Base-by-base conservation (phyloP, 2,329 filamentous ascomycete species). In the Emydomyces testavorans region DNA sequence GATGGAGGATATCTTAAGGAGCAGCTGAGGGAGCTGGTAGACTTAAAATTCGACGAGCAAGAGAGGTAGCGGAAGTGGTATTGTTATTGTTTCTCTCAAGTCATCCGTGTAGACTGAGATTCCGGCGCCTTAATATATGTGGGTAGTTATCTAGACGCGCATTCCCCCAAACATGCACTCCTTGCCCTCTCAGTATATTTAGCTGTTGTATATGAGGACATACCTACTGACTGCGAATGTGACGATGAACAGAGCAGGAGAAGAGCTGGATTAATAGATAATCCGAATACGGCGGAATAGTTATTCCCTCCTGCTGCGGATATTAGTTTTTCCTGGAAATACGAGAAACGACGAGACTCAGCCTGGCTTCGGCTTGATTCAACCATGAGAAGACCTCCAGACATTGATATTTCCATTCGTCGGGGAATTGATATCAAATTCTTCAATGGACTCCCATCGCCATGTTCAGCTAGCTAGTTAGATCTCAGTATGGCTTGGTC, bases 401-500 rank as follows among this genome's bases (percentile, higher is more conserved):
- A n/a, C n/a, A n/a, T n/a, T n/a, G n/a, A n/a, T n/a, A n/a, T n/a
- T n/a, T n/a, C n/a, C n/a, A n/a, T n/a, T n/a, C n/a, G n/a, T n/a
- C n/a, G n/a, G n/a, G n/a, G n/a, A n/a, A n/a, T n/a, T n/a, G n/a
- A n/a, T n/a, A n/a, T n/a, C n/a, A n/a, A n/a, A n/a, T 36, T 20
- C 18, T 35, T 20, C 13, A 39, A 20, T 5, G 6, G 32, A 21
- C 16, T 16, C 6, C 15, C 15, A 35, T 29, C 29, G 42, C 21
- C 34, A 52, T 52, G 50, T 41, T 48, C 15, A 46, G 50, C 31
- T 52, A 42, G 34, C 41, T 31, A 28, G n/a, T n/a, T n/a, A 28
- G 23, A 29, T 31, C 41, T 29, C 41, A 50, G 43, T 32, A 52
- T 52, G 51, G n/a, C 42, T 50, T 42, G 51, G 51, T 32, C 40